Evolutionary conservation across 148 eudicot genomes (phyloP), one percentile per base, ranked within the genome.

Genomic region (Silene uniflora): DNA sequence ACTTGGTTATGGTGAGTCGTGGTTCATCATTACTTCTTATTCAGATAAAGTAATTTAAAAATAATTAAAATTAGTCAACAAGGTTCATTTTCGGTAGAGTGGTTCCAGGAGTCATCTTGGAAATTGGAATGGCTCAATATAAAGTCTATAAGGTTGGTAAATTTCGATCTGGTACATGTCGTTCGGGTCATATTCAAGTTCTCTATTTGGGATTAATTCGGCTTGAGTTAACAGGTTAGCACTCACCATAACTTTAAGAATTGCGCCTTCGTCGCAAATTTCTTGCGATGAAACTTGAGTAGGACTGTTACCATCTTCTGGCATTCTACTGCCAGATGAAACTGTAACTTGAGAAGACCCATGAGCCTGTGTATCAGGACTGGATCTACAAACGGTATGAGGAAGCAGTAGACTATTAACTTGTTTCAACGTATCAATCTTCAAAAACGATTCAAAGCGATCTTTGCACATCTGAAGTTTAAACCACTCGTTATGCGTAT

Each of bases 231-330:
- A 42, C 16, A 19, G 49, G 19, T 2, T 44, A 21, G 35, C 52
- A 83, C 97, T 87, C 82, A 95, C 98, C 98, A 92, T 95, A 67
- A 95, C 98, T 90, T 92, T 92, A 10, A 92, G 85, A 35, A 92
- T 88, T 42, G 97, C 92, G 80, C 74, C 86, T 85, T 95, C 93
- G 80, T 95, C 97, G 35, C 82, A 89, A 59, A 83, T 75, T 74
- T 90, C 96, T 56, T 77, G 72, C 0, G 92, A 84, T 19, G 93
- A 85, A 18, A 71, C 86, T 86, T 95, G 97, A 70, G 84, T 79
- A 25, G 90, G 90, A 80, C 93, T 87, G 78, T 62, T 83, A 60
- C 89, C 88, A 83, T 89, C 97, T 83, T 92, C 98, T 22, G 82
- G 88, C 77, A 84, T 73, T 80, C 78, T 88, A 76, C 73, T 86